Evolutionary conservation across 73 alveolate species (phyloP).

Genomic region (Tetrahymena elliotti): DNA sequence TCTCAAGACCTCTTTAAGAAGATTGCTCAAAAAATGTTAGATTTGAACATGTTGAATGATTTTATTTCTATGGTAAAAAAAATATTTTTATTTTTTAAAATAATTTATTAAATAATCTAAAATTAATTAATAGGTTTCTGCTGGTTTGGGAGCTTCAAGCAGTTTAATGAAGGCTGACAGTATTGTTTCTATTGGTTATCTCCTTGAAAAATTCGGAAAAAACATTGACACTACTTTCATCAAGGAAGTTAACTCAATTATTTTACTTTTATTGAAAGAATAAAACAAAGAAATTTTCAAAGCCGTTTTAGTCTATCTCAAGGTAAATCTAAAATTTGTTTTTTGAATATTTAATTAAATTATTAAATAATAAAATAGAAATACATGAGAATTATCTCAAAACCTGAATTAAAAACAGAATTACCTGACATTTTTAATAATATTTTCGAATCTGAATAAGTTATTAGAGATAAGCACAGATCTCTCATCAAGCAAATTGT

Average conservation of each 20-base stretch:
- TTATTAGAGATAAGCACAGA: conserved; percentile 29
- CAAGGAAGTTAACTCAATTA: conserved; percentile 9
- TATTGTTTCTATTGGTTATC: conserved; percentile 5
- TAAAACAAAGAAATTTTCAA: conserved; percentile 25
- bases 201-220: conserved; percentile 8
- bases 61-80: conserved; percentile 28
- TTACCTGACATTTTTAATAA: not conserved
- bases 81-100: too few species aligned
- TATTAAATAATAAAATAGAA: not conserved
- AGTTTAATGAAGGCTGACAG: conserved; percentile 43
- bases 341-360: not conserved
- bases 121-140: not conserved
- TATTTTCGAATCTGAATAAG: not conserved
- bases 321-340: not conserved
- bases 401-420: not conserved
- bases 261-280: conserved; percentile 12
- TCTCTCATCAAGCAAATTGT: conserved; percentile 6
- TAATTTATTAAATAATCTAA: not conserved
- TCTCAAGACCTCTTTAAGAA: not conserved
- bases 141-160: conserved; percentile 36
- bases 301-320: conserved; percentile 12
- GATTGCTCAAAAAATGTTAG: conserved; percentile 13
- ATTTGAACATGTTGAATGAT: conserved; percentile 3
- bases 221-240: conserved; percentile 3
- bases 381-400: not conserved